phyloP scores from a whole-genome alignment of 1,284 basidiomycete genomes.

The Pholiota adiposa region DNA sequence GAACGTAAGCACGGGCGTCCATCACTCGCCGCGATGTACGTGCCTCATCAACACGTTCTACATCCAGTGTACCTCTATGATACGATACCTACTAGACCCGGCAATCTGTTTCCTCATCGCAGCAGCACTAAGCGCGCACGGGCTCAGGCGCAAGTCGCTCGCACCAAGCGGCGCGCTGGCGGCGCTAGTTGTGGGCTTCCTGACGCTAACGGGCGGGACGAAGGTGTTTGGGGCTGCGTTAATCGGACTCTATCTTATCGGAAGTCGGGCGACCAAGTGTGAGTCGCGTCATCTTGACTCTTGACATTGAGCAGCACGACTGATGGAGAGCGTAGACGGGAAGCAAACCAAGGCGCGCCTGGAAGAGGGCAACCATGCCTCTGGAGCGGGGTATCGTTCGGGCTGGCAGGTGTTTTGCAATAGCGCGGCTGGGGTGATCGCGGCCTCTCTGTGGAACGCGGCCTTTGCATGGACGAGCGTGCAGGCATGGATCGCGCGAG shows the following conservation, averaged over 20 bases:
- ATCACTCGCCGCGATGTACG: too few species aligned
- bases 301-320: neutral
- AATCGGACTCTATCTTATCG: constrained; percentile 83
- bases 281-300: constrained; percentile 28
- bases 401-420: constrained; percentile 86
- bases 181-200: constrained; percentile 76
- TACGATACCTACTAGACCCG: neutral
- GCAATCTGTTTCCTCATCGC: constrained; percentile 34
- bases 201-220: constrained; percentile 63
- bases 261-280: constrained; percentile 85
- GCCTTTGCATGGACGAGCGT: constrained; percentile 50
- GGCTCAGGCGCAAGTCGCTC: constrained; percentile 57
- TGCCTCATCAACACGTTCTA: too few species aligned
- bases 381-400: constrained; percentile 71
- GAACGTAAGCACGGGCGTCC: too few species aligned
- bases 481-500: constrained; percentile 32
- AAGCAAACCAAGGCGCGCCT: constrained; percentile 72
- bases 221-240: constrained; percentile 74
- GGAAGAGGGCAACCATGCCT: constrained; percentile 78
- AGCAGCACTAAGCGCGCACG: constrained; percentile 46
- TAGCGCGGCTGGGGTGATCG: constrained; percentile 71
- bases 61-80: neutral
- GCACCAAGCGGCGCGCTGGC: constrained; percentile 73
- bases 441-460: constrained; percentile 68
- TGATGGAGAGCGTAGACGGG: constrained; percentile 47